These are phyloP conservation scores for Globisporangium camurandrum DNA, from an alignment of 352 stramenopile species.

Conservation along the genomic window DNA sequence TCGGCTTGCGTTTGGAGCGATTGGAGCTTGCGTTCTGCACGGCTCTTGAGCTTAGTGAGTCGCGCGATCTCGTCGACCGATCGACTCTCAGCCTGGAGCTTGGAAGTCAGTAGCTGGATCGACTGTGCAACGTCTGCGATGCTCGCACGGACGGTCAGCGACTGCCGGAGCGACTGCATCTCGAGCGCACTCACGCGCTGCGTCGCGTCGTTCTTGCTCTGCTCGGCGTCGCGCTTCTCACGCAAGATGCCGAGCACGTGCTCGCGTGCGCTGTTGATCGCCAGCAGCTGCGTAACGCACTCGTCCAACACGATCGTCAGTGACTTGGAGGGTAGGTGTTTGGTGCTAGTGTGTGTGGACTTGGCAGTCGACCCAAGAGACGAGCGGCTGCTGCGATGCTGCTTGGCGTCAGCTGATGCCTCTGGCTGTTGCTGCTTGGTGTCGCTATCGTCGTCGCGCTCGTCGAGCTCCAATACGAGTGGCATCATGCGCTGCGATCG, in stretches of 20 bases:
- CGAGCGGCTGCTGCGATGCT: neutral
- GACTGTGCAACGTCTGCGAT: constrained; percentile 68
- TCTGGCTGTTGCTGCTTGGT: neutral
- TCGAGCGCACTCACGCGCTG: constrained; percentile 61
- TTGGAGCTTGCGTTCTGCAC: constrained; percentile 59
- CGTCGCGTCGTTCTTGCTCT: constrained; percentile 44
- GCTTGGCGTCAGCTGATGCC: constrained; percentile 4
- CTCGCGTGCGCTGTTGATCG: constrained; percentile 42
- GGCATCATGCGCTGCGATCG: constrained; percentile 3
- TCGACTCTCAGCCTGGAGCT: constrained; percentile 49
- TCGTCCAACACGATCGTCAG: constrained; percentile 34
- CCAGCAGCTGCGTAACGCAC: constrained; percentile 41
- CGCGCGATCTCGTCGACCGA: constrained; percentile 60
- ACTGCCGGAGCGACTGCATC: constrained; percentile 78
- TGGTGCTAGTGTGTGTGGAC: neutral
- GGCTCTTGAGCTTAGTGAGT: constrained; percentile 56
- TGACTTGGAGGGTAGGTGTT: neutral
- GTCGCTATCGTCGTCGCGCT: constrained; percentile 2
- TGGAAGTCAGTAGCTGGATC: constrained; percentile 46
- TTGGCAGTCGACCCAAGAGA: neutral
- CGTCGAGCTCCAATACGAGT: constrained; percentile 6
- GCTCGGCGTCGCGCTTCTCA: constrained; percentile 55
- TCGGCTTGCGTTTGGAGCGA: constrained; percentile 36
- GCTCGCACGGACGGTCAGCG: constrained; percentile 58
- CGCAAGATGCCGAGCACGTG: constrained; percentile 60